Conservation (phyloP, 2,329 filamentous ascomycete genomes). For the Chrysosporium keratinophilum region DNA sequence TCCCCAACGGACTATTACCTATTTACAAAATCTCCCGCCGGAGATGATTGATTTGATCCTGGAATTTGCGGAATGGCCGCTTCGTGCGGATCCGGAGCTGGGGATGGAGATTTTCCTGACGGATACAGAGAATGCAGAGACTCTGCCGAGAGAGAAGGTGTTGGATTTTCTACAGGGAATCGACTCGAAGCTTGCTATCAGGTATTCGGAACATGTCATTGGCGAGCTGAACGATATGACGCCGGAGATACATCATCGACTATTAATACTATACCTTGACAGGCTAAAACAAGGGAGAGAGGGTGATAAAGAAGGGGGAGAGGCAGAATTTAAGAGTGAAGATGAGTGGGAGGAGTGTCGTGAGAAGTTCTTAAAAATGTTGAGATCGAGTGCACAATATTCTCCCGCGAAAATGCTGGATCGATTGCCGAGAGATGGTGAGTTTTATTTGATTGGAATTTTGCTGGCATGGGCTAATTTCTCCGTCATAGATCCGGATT, state of each 20-base stretch:
- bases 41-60: conserved; percentile 84
- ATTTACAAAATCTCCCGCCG: conserved; percentile 78
- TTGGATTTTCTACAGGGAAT: conserved; percentile 62
- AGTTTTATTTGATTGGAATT: conserved; percentile 23
- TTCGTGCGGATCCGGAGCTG: conserved; percentile 58
- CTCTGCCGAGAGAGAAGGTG: conserved; percentile 65
- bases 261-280: conserved; percentile 63
- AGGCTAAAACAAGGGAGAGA: conserved; percentile 38
- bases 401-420: conserved; percentile 67
- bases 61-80: conserved; percentile 81
- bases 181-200: conserved; percentile 60
- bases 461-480: not conserved
- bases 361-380: conserved; percentile 59
- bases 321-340: conserved; percentile 25
- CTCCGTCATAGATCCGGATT: conserved; percentile 56
- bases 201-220: conserved; percentile 85
- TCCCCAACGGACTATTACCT: conserved; percentile 71
- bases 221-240: conserved; percentile 73
- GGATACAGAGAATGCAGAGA: conserved; percentile 91
- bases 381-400: conserved; percentile 69
- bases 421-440: conserved; percentile 69
- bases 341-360: conserved; percentile 50
- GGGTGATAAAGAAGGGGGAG: conserved; percentile 28
- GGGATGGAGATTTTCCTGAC: conserved; percentile 90
- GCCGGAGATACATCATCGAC: conserved; percentile 74